These are phyloP conservation scores for Periconia sp. DNA, from an alignment of 2,329 filamentous ascomycete species.

Conservation along the genomic window DNA sequence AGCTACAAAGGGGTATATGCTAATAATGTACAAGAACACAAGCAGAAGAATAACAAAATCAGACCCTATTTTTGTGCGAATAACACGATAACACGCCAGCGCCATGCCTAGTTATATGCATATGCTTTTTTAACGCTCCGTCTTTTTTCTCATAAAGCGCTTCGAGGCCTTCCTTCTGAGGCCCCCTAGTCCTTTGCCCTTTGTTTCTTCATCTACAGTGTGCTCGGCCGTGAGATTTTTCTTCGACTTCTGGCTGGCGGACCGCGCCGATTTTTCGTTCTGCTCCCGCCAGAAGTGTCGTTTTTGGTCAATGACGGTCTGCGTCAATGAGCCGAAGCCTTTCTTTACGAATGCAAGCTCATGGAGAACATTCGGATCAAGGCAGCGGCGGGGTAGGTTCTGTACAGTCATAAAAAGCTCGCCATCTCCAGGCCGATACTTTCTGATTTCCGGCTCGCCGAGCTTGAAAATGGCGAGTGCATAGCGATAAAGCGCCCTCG, in stretches of 20 bases:
- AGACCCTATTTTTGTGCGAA: no score
- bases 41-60: constrained; percentile 4
- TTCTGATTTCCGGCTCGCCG: constrained; percentile 76
- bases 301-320: constrained; percentile 79
- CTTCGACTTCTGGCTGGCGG: constrained; percentile 7
- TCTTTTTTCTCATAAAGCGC: constrained; percentile 24
- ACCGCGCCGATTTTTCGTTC: constrained; percentile 31
- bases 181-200: constrained; percentile 22
- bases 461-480: constrained; percentile 90
- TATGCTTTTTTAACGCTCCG: not conserved
- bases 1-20: constrained; percentile 16
- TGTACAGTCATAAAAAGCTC: constrained; percentile 97
- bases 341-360: constrained; percentile 83
- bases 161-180: constrained; percentile 31
- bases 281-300: constrained; percentile 53
- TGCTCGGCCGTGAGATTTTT: constrained; percentile 26
- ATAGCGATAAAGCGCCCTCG: constrained; percentile 90
- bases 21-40: constrained; percentile 8
- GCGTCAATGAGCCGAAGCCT: constrained; percentile 80
- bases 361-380: constrained; percentile 83
- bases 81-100: no score
- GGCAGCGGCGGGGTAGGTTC: constrained; percentile 76
- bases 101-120: no score
- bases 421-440: constrained; percentile 82
- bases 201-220: constrained; percentile 22